Conservation (phyloP, 2,329 filamentous ascomycete genomes). For the Colletotrichum chrysophilum region DNA sequence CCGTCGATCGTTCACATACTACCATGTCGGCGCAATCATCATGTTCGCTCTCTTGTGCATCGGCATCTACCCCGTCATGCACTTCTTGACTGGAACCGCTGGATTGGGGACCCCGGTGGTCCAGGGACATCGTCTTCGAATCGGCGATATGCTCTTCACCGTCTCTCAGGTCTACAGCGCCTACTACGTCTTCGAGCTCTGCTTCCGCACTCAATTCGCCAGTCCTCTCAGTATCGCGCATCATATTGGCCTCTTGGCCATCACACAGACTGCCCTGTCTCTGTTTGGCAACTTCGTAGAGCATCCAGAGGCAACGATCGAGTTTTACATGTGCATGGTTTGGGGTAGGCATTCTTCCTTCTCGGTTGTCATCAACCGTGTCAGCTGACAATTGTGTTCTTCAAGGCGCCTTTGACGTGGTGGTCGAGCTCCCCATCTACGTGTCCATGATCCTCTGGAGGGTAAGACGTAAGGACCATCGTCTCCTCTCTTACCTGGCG, state of each 20-base stretch:
- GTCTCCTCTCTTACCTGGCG: background rate
- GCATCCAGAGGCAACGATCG: conserved; percentile 12
- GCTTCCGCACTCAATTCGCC: conserved; percentile 20
- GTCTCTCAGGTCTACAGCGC: conserved; percentile 18
- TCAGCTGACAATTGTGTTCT: background rate
- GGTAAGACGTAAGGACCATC: background rate
- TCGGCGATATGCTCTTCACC: conserved; percentile 21
- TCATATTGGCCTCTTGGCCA: conserved; percentile 20
- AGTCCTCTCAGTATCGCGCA: conserved; percentile 22
- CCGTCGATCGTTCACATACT: conserved; percentile 21
- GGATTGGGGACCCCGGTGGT: background rate
- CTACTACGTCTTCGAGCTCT: conserved; percentile 25
- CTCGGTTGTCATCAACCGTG: rapidly evolving
- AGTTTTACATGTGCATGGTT: conserved; percentile 23
- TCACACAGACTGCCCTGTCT: conserved; percentile 18
- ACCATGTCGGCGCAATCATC: conserved; percentile 20
- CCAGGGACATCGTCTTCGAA: background rate
- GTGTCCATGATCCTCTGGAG: conserved; percentile 20
- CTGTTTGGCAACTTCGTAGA: conserved; percentile 8
- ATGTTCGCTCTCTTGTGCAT: conserved; percentile 13
- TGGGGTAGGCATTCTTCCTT: conserved; percentile 1
- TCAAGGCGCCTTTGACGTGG: conserved; percentile 10
- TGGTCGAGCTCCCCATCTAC: conserved; percentile 19
- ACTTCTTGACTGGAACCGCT: conserved; percentile 7
- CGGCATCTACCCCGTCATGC: conserved; percentile 16